phyloP scores from a whole-genome alignment of 2,329 filamentous ascomycete species.

The Xylaria hypoxylon region DNA sequence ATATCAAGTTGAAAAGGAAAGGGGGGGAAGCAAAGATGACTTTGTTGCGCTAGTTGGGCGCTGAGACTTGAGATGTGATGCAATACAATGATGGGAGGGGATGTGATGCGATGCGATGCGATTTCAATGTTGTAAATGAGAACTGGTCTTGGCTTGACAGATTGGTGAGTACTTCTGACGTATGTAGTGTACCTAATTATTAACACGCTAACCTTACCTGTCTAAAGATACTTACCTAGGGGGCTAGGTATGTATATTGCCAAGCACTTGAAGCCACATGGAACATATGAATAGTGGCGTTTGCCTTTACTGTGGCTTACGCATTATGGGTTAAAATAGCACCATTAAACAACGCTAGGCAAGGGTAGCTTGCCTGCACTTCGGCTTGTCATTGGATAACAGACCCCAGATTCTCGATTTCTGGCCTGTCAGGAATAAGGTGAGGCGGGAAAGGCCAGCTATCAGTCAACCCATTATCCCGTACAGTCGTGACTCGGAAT shows the following conservation, averaged over 20 bases:
- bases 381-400: slow-evolving; percentile 41
- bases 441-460: slow-evolving; percentile 50
- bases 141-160: slow-evolving; percentile 19
- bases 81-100: slow-evolving; percentile 13
- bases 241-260: background rate
- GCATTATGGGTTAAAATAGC: slow-evolving; percentile 12
- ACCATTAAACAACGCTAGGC: slow-evolving; percentile 29
- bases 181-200: background rate
- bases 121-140: slow-evolving; percentile 11
- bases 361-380: slow-evolving; percentile 46
- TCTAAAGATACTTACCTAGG: background rate
- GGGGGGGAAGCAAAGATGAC: background rate
- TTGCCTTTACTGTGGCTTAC: slow-evolving; percentile 31
- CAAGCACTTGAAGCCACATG: slow-evolving; percentile 9
- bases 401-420: slow-evolving; percentile 35
- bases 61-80: slow-evolving; percentile 19
- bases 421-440: slow-evolving; percentile 34
- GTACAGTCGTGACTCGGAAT: slow-evolving; percentile 18
- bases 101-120: slow-evolving; percentile 18
- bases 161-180: slow-evolving; percentile 9
- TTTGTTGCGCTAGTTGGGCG: slow-evolving; percentile 9
- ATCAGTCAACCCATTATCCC: slow-evolving; percentile 38
- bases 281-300: slow-evolving; percentile 21
- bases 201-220: background rate
- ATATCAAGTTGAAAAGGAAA: background rate